Evolutionary conservation across 2,329 filamentous ascomycete genomes (phyloP), one percentile per base, ranked within the genome.

Genomic region (Talaromyces sp.): DNA sequence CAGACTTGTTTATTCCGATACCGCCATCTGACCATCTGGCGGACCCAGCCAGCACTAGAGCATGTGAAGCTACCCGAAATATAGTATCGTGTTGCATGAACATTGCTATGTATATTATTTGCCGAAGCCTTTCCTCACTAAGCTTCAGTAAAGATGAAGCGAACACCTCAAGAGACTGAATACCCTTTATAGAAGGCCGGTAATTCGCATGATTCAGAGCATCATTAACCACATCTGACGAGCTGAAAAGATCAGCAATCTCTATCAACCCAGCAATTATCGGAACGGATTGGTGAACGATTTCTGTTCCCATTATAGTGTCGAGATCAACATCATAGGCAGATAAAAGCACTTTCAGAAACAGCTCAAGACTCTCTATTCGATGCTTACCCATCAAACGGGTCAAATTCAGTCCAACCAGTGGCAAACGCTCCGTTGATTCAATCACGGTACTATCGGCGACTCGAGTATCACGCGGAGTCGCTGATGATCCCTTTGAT

Each of bases 91-190:
- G 68, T 24, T 73, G 62, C 10, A 80, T 66, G 54, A 75, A 73
- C 13, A 69, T 67, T 1, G 78, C 75, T 60, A 80, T 72, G 31
- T 76, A 74, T 13, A 79, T 74, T 16, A 71, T 75, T 62, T 80
- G 77, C 10, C 79, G 76, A 60, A 78, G 69, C 9, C 74, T 74
- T 50, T 78, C 76, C 69, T 79, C 78, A n/a, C 70, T 75, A 50
- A 74, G 62, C 47, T 71, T 75, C 66, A 75, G 65, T 37, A 75
- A 67, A 3, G 70, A 64, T 43, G 67, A 27, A 52, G 69, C 68
- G 60, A 75, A 74, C 56, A 67, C 72, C 6, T 69, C 64, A 16
- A 74, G 57, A 1, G 71, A 64, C 3, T 67, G 31, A 56, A 72
- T 76, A 2, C 68, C 68, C 50, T 72, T 75, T 14, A 76, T 74